phyloP scores from a whole-genome alignment of 1,284 basidiomycete species.

The Volvariella surrecta region DNA sequence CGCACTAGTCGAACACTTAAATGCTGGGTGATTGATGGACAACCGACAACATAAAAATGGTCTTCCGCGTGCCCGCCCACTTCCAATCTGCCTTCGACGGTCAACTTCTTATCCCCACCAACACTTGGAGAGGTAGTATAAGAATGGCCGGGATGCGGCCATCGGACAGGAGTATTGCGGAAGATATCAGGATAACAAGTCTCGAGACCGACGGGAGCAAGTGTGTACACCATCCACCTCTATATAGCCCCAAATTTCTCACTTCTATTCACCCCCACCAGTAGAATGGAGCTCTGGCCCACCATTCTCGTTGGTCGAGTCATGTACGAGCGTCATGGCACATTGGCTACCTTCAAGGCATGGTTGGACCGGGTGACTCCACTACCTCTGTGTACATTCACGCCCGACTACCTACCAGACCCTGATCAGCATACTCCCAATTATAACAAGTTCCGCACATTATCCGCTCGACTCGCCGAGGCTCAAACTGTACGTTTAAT shows the following conservation, averaged over 20 bases:
- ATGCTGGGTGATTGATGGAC: constrained; percentile 14
- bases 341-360: no score
- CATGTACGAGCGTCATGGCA: constrained; percentile 19
- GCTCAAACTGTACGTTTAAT: constrained; percentile 37
- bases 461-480: constrained; percentile 43
- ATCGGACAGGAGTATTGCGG: constrained; percentile 33
- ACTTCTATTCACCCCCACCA: constrained; percentile 14
- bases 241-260: constrained; percentile 7
- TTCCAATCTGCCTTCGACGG: constrained; percentile 46
- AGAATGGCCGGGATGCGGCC: constrained; percentile 36
- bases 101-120: constrained; percentile 29
- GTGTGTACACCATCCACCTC: constrained; percentile 28
- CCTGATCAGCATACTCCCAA: constrained; percentile 38
- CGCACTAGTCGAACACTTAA: constrained; percentile 21
- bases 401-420: constrained; percentile 49
- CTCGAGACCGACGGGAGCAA: constrained; percentile 61
- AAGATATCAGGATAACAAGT: constrained; percentile 48
- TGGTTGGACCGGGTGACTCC: constrained; percentile 13
- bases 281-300: constrained; percentile 45
- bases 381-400: constrained; percentile 50
- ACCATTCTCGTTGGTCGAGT: constrained; percentile 37
- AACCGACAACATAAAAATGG: constrained; percentile 29
- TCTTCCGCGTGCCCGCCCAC: constrained; percentile 53
- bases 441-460: constrained; percentile 40
- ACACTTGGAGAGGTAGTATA: constrained; percentile 49